Percentiles rank a stretch among this genome's conserved stretches.
Evolutionary conservation across 2,329 filamentous ascomycete genomes (phyloP).

Genomic region (Aspergillus clavatus): DNA sequence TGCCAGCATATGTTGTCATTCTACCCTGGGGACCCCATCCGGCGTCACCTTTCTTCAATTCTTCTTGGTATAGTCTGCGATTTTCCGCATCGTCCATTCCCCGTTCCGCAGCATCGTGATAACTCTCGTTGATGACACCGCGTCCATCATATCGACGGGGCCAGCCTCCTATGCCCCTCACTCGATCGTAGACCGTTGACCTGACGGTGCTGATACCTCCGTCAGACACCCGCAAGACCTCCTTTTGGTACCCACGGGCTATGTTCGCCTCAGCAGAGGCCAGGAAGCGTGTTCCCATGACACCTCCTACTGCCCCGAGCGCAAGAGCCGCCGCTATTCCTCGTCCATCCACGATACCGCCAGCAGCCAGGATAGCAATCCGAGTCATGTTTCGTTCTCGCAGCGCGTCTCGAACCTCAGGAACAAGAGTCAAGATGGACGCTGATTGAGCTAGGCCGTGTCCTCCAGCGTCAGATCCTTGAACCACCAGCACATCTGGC

Average conservation of each 20-base stretch:
- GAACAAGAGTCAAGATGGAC: constrained; percentile 46
- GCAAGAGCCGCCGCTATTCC: constrained; percentile 48
- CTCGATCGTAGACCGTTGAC: constrained; percentile 50
- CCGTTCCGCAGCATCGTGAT: constrained; percentile 35
- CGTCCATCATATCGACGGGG: constrained; percentile 54
- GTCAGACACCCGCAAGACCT: constrained; percentile 47
- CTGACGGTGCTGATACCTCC: constrained; percentile 49
- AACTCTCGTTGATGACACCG: constrained; percentile 55
- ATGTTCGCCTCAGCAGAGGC: constrained; percentile 49
- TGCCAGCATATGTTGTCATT: constrained; percentile 60
- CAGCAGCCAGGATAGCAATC: constrained; percentile 49
- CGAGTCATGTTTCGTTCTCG: constrained; percentile 14
- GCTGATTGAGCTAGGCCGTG: constrained; percentile 47
- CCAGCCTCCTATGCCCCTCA: constrained; percentile 56
- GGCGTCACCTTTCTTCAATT: constrained; percentile 47
- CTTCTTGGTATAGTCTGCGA: constrained; percentile 42
- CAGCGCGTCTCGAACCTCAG: constrained; percentile 46
- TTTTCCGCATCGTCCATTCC: constrained; percentile 41
- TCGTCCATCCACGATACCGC: constrained; percentile 51
- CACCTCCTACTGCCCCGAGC: constrained; percentile 52
- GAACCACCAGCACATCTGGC: constrained; percentile 51
- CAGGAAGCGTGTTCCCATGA: constrained; percentile 62
- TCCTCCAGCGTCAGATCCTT: constrained; percentile 52
- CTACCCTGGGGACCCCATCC: constrained; percentile 52
- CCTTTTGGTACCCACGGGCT: constrained; percentile 46